Base-by-base conservation (phyloP, 768 basidiomycete genomes). In the Leccinum pellstonianum region DNA sequence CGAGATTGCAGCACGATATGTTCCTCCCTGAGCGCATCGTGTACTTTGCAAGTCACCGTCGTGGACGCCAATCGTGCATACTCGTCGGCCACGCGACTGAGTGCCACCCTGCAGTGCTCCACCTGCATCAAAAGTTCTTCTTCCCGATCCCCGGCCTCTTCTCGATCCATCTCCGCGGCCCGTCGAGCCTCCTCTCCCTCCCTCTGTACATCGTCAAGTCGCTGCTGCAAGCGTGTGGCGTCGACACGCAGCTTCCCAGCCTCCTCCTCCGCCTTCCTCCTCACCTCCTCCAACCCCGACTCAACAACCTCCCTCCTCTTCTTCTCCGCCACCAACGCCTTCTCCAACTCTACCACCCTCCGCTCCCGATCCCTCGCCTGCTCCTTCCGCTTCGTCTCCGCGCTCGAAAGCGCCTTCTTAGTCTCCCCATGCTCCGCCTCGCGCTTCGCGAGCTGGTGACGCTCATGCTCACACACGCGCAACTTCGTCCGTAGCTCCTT, bases 401-500 rank as follows among this genome's bases (percentile, higher is more conserved):
- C 59, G 0, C 76, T 64, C 38, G 81, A 80, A 5, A 86, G 65
- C 0, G 79, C 74, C 64, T 80, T 83, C 66, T 79, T 84, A 12
- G 78, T 62, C 5, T 88, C 86, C 1, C 68, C 73, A 0, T 76
- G 69, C 55, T 87, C 86, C 9, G 73, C 77, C 41, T 83, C 83
- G 60, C 86, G 86, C 2, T 77, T 69, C 4, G 78, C 70, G 5
- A 84, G 67, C 61, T 84, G 83, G 11, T 75, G 66, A 33, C 80
- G 79, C 59, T 87, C 87, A 58, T 85, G 80, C 61, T 90, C 88
- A 5, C 78, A 76, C 52, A 75, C 68, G 17, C 84, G 80, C 31
- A 90, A 74, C 70, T 86, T 89, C 41, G 77, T 67, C 15, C 83
- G 81, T 5, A 88, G 68, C 21, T 85, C 86, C 65, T 84, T 89